Evolutionary conservation across 805 yeast species (phyloP), one percentile per base, ranked within the genome.

Genomic region (Osmozyma mogii): DNA sequence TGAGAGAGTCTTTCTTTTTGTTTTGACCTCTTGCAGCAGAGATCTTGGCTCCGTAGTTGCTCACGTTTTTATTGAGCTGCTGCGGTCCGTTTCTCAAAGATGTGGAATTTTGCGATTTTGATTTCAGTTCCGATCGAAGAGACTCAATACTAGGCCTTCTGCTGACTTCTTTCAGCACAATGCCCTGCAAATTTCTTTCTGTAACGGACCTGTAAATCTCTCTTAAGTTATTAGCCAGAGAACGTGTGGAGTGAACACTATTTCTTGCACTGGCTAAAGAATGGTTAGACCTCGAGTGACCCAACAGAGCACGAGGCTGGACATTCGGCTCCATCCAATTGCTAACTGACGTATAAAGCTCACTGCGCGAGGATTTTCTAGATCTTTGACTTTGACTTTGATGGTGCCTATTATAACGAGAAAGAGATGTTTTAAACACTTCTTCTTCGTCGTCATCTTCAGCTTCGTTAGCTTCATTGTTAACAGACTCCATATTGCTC

Each of bases 301-400:
- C 16, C 15, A 42, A 20, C 2, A 24, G 9, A 22, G 24, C 16
- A 21, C 15, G 22, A 10, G 15, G 57, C 30, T 13, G 9, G 15
- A 19, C 17, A 3, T 49, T 41, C 3, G 74, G 68, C 31, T 70
- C 75, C 75, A 70, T 69, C 76, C 77, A 71, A 32, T 61, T 65
- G 12, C 65, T 56, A 24, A 66, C 72, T 9, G 65, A 50, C 3
- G 55, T 47, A 40, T 68, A 62, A 24, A 52, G 43, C 18, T 63
- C 68, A 41, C 67, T 61, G 23, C 52, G 43, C 5, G 68, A 58
- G 5, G 67, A 60, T 29, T 60, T 41, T 15, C 65, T 36, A 3
- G 67, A 60, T 16, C 56, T 44, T 9, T 25, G 38, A 18, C 35
- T 26, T 9, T 31, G 32, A 22, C 43, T 35, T 24, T 32, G 31